Evolutionary conservation across 345 rosid genomes (phyloP).

Genomic region (Gossypium raimondii): DNA sequence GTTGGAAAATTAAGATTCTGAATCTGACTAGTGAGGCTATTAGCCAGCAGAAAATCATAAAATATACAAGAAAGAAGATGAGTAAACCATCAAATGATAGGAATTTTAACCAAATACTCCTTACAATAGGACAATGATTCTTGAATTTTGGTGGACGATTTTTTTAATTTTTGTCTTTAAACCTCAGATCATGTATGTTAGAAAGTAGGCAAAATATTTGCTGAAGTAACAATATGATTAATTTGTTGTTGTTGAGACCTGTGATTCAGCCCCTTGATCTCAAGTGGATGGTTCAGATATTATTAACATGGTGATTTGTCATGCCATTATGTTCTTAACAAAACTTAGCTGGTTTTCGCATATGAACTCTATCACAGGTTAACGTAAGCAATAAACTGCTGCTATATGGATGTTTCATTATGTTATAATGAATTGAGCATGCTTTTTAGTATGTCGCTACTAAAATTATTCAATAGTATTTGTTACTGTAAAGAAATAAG

Average conservation of each 20-base stretch:
- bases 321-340: neutral
- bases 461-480: neutral
- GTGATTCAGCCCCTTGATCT: neutral
- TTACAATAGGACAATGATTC: neutral
- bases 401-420: neutral
- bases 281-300: neutral
- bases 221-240: neutral
- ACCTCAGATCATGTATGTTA: neutral
- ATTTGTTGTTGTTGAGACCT: neutral
- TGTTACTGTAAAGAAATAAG: neutral
- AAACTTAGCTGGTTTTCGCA: neutral
- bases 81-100: neutral
- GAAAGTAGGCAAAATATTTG: neutral
- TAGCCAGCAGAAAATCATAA: conserved; percentile 6
- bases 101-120: neutral
- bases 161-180: neutral
- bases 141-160: neutral
- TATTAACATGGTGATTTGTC: neutral
- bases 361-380: neutral
- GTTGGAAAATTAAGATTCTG: neutral
- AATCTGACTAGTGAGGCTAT: neutral
- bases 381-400: neutral
- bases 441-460: neutral
- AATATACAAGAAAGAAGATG: neutral
- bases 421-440: neutral